phyloP scores from a whole-genome alignment of 306 rosid species.

The Styphnolobium japonicum region DNA sequence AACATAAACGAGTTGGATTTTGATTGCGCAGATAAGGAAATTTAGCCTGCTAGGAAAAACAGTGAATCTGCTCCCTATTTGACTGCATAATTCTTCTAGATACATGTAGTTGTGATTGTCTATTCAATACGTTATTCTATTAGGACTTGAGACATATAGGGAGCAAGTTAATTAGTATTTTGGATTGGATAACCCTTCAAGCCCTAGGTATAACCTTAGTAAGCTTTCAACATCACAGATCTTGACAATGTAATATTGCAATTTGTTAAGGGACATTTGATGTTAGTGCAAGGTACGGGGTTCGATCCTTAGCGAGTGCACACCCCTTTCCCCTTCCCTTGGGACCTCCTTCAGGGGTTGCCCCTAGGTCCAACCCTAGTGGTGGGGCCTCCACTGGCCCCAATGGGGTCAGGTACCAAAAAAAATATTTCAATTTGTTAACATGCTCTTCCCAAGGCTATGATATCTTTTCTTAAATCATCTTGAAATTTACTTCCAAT shows the following conservation, averaged over 20 bases:
- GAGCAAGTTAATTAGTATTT: not conserved
- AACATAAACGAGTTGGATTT: not conserved
- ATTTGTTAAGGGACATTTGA: no score
- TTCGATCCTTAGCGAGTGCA: no score
- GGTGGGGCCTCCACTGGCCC: no score
- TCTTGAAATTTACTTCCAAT: not conserved
- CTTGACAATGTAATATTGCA: not conserved
- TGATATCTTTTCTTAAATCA: not conserved
- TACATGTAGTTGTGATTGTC: not conserved
- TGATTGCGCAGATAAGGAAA: not conserved
- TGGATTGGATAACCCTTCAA: not conserved
- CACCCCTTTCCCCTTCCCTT: no score
- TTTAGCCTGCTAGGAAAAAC: not conserved
- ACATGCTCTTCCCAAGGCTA: not conserved
- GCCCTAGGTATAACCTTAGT: not conserved
- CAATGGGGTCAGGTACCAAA: no score
- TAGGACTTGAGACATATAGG: not conserved
- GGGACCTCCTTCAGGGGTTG: no score
- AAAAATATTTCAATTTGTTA: not conserved
- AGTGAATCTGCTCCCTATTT: constrained; percentile 17
- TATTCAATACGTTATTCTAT: not conserved
- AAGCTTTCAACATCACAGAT: not conserved
- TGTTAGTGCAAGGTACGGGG: no score
- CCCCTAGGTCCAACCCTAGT: no score
- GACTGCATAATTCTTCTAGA: not conserved